phyloP scores from a whole-genome alignment of 345 rosid genomes.

The Diplotaxis tenuifolia region DNA sequence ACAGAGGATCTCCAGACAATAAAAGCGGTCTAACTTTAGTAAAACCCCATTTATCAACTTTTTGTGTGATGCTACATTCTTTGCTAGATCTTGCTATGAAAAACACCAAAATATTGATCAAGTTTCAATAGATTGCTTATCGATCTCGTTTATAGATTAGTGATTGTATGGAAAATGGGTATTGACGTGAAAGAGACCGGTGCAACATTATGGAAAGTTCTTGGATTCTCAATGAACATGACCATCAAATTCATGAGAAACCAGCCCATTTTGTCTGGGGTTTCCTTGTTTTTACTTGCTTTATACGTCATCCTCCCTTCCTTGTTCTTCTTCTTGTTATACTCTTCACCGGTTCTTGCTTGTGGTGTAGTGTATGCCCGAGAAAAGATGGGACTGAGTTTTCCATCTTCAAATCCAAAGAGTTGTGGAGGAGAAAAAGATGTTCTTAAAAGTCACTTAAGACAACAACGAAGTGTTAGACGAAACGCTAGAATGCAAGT shows the following conservation, averaged over 20 bases:
- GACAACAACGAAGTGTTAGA: slow-evolving; percentile 47
- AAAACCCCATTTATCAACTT: not conserved
- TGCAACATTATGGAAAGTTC: slow-evolving; percentile 39
- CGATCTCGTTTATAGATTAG: not conserved
- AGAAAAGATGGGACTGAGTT: slow-evolving; percentile 20
- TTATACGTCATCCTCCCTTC: slow-evolving; percentile 55
- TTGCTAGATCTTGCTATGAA: not conserved
- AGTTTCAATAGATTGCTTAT: not conserved
- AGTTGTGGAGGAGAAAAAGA: slow-evolving; percentile 12
- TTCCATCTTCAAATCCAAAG: slow-evolving; percentile 15
- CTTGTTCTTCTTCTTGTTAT: slow-evolving; percentile 54
- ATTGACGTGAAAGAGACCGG: slow-evolving; percentile 44
- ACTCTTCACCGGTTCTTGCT: slow-evolving; percentile 45
- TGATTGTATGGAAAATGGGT: slow-evolving; percentile 42
- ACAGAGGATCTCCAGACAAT: slow-evolving; percentile 36
- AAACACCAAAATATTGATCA: not conserved
- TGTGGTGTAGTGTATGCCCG: slow-evolving; percentile 37
- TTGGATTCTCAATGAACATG: slow-evolving; percentile 37
- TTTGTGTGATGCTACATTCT: slow-evolving; percentile 9
- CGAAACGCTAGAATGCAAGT: slow-evolving; percentile 46
- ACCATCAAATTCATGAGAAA: slow-evolving; percentile 40
- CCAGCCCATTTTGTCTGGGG: slow-evolving; percentile 48
- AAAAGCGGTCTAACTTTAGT: slow-evolving; percentile 12
- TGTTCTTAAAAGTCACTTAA: slow-evolving; percentile 21
- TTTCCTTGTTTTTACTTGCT: slow-evolving; percentile 36